These are phyloP conservation scores for Leucaena leucocephala DNA, from an alignment of 306 rosid species.

Conservation along the genomic window DNA sequence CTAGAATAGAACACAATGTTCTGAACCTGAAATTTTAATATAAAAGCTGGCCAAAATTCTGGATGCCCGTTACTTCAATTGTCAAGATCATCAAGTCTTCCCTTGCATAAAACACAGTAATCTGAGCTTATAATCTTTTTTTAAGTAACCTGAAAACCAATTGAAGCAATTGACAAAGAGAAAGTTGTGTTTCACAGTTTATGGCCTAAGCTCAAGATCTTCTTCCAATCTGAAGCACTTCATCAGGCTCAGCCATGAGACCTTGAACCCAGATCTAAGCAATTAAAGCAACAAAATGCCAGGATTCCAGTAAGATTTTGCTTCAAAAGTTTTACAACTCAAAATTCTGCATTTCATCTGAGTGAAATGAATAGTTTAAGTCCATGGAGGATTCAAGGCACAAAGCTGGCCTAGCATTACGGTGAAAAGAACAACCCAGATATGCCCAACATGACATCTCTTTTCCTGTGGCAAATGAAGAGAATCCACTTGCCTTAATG, in stretches of 20 bases:
- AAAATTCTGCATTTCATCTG: neutral
- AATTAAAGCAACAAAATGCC: neutral
- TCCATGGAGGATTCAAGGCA: neutral
- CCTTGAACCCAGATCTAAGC: neutral
- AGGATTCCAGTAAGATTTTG: neutral
- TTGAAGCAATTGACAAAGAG: neutral
- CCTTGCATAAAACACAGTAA: neutral
- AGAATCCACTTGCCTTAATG: neutral
- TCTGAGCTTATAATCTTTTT: neutral
- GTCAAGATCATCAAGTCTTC: neutral
- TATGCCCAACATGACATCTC: neutral
- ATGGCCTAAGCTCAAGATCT: neutral
- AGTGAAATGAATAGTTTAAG: neutral
- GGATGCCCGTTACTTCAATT: neutral
- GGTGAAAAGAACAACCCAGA: neutral
- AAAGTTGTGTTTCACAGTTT: neutral
- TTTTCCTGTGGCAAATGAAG: neutral
- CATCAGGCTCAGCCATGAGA: neutral
- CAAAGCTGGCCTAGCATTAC: neutral
- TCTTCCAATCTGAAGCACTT: neutral
- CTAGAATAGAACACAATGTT: neutral
- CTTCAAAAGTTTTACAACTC: neutral
- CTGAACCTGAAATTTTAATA: neutral
- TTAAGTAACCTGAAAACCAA: neutral
- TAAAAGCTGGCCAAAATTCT: neutral